Conservation (phyloP, 2,329 filamentous ascomycete species). For the Endoconidiophora polonica region DNA sequence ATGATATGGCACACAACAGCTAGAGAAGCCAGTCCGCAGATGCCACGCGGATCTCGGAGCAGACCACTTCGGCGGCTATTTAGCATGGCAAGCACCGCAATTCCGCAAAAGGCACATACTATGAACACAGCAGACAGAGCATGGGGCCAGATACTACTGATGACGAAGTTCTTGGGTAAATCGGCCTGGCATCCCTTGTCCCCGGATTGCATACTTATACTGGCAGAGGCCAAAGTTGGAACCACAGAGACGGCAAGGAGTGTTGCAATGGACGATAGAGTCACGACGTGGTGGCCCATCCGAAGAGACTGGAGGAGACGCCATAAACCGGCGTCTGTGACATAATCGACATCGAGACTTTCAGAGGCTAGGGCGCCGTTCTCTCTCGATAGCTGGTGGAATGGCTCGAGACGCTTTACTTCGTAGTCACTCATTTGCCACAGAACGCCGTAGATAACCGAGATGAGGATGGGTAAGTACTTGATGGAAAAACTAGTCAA, state of each 20-base stretch:
- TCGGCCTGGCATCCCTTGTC: conserved; percentile 27
- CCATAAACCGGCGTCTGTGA: conserved; percentile 49
- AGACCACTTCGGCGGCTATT: conserved; percentile 48
- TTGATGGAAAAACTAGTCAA: conserved; percentile 44
- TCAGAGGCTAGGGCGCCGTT: conserved; percentile 44
- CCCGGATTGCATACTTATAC: conserved; percentile 38
- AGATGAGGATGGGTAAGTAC: conserved; percentile 43
- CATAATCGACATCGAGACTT: conserved; percentile 59
- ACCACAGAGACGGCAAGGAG: conserved; percentile 50
- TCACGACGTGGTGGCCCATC: conserved; percentile 51
- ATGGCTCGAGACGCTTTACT: conserved; percentile 49
- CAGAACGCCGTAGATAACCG: conserved; percentile 44
- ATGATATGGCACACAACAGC: conserved; percentile 57
- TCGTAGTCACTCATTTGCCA: conserved; percentile 53
- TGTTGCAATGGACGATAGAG: conserved; percentile 46
- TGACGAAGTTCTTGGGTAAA: conserved; percentile 36
- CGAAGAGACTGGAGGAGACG: conserved; percentile 46
- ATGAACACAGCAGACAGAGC: conserved; percentile 39
- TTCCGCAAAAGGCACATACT: conserved; percentile 40
- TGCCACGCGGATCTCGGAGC: conserved; percentile 51
- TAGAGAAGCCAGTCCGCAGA: conserved; percentile 60
- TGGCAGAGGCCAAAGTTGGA: conserved; percentile 50
- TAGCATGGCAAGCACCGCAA: conserved; percentile 42
- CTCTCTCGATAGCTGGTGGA: conserved; percentile 45
- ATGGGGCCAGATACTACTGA: conserved; percentile 44